Evolutionary conservation across 177 flowering plant species (phyloP).

Genomic region (Vitis hybrid): DNA sequence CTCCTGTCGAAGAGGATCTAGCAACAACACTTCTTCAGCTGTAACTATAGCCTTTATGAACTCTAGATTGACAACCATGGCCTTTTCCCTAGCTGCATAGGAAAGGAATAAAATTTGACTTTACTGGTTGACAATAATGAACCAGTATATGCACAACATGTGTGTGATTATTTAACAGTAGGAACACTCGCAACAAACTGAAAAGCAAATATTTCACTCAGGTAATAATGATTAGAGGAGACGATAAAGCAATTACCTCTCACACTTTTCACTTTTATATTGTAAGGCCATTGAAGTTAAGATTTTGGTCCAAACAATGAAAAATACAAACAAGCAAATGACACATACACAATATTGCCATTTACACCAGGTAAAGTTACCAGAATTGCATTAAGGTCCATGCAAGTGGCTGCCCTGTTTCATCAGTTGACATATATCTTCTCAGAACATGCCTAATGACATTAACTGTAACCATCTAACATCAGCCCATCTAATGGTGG

Average conservation of each 20-base stretch:
- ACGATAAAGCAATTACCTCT: background rate
- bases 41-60: constrained; percentile 93
- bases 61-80: constrained; percentile 94
- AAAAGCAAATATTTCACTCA: background rate
- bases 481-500: too few relatives aligned
- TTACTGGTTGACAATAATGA: background rate
- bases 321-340: too few relatives aligned
- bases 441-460: too few relatives aligned
- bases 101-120: constrained; percentile 6
- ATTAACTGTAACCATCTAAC: too few relatives aligned
- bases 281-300: background rate
- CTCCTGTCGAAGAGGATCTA: constrained; percentile 84
- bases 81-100: constrained; percentile 78
- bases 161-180: background rate
- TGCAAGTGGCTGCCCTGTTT: too few relatives aligned
- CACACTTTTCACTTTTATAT: too few relatives aligned
- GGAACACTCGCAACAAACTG: background rate
- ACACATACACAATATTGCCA: too few relatives aligned
- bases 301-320: background rate
- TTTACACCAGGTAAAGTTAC: too few relatives aligned
- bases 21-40: constrained; percentile 86
- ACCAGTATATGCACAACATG: background rate
- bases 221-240: background rate
- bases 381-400: too few relatives aligned
- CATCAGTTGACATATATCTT: too few relatives aligned